Conservation (phyloP, 345 rosid species). For the Acer negundo region DNA sequence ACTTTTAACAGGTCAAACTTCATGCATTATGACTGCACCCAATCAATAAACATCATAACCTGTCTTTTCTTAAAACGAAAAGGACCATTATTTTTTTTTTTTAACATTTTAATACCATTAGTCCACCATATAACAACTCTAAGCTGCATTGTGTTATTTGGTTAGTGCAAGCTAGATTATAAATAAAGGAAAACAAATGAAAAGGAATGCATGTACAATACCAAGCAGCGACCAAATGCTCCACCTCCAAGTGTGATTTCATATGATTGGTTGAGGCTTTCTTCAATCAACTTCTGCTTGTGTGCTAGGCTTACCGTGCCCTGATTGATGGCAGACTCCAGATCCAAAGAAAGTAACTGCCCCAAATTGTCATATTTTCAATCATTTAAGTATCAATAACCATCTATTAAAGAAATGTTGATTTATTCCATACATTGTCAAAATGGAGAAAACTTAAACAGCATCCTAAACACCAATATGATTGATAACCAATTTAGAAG, state of each 20-base stretch:
- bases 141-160: background rate
- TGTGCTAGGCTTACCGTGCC: conserved; percentile 52
- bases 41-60: background rate
- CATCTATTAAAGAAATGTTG: background rate
- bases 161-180: background rate
- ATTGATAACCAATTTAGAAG: background rate
- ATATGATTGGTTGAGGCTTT: conserved; percentile 48
- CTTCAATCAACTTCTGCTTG: conserved; percentile 56
- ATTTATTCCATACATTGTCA: background rate
- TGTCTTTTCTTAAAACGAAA: background rate
- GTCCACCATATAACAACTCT: background rate
- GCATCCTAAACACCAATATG: background rate
- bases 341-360: conserved; percentile 62
- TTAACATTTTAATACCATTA: background rate
- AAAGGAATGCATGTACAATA: conserved; percentile 15
- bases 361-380: background rate
- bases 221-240: conserved; percentile 64
- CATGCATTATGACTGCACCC: background rate
- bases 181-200: background rate
- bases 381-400: background rate
- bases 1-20: background rate
- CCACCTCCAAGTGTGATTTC: conserved; percentile 65
- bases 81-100: background rate
- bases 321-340: conserved; percentile 47
- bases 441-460: background rate